Evolutionary conservation across 176 grass and related monocot species (phyloP), one percentile per base, ranked within the genome.

Genomic region (Raddia distichophylla): DNA sequence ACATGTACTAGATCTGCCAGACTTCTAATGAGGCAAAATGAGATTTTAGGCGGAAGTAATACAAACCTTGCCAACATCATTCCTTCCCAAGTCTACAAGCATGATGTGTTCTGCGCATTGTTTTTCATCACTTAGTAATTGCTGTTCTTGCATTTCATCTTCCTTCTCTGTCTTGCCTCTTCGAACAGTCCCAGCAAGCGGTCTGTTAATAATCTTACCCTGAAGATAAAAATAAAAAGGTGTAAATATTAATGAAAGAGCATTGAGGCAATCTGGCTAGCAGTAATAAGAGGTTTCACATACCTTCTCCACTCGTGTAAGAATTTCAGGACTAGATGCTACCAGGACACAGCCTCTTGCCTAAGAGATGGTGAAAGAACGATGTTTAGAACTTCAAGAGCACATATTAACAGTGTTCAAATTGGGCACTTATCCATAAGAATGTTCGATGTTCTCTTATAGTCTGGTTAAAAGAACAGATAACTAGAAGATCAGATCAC

Each of bases 91-190:
- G 75, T 97, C 94, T 10, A 97, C 94, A 47, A 97, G 94, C 94
- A 97, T 97, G 61, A 97, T 93, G 74, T 97, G 94, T 78, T 97
- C 94, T 11, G 94, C 94, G 74, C 91, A 86, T 79, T 97, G 94
- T 66, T 97, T 97, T 81, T 97, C 74, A 81, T 97, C 94, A 83
- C 73, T 91, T n/a, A 97, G 74, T 58, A 97, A 67, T 7, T 75
- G 59, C 51, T 90, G 20, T 65, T 97, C 89, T 73, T 83, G 77
- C 85, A 88, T 77, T 66, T 89, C 40, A 73, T 97, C 94, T 82
- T 94, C 91, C 49, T 88, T 82, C 17, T 97, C 91, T 77, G 89
- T 88, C 74, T 77, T 94, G 32, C 91, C 91, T 71, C 94, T 89
- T 85, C 89, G 74, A 87, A 78, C 61, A 64, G 94, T 97, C 52